Evolutionary conservation across 306 rosid genomes (phyloP).

Genomic region (Vachellia collinsii): DNA sequence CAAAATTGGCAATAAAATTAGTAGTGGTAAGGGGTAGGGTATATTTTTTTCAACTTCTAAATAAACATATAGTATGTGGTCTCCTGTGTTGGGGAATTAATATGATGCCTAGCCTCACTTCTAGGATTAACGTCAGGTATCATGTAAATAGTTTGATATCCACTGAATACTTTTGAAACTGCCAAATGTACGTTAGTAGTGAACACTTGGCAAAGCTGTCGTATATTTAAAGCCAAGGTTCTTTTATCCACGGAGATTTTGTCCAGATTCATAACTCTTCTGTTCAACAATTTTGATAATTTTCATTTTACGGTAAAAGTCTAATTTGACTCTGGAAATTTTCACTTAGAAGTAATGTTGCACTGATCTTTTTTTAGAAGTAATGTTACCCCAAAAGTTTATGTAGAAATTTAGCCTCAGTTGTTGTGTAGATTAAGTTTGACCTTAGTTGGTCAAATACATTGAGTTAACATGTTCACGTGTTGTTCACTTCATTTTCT

Average conservation of each 20-base stretch:
- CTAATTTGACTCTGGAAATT: no score
- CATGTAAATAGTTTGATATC: slow-evolving; percentile 35
- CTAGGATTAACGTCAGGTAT: slow-evolving; percentile 8
- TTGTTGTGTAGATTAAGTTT: no score
- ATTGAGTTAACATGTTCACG: no score
- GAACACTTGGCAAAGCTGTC: not conserved
- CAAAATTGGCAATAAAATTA: slow-evolving; percentile 17
- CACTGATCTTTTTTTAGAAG: no score
- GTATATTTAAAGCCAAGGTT: not conserved
- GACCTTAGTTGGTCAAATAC: no score
- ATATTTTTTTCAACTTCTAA: not conserved
- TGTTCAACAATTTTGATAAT: not conserved
- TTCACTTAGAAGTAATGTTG: no score
- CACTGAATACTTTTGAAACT: slow-evolving; percentile 19
- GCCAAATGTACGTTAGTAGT: not conserved
- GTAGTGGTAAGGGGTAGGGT: not conserved
- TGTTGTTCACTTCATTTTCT: no score
- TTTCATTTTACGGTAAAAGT: no score
- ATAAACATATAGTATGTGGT: slow-evolving; percentile 32
- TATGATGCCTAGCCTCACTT: slow-evolving; percentile 5
- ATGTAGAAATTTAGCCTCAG: no score
- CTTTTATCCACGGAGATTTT: not conserved
- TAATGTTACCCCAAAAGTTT: no score
- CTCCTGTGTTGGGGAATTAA: slow-evolving; percentile 19
- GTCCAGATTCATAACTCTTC: not conserved